Base-by-base conservation (phyloP, 2,329 filamentous ascomycete species). In the Cladobotryum mycophilum region DNA sequence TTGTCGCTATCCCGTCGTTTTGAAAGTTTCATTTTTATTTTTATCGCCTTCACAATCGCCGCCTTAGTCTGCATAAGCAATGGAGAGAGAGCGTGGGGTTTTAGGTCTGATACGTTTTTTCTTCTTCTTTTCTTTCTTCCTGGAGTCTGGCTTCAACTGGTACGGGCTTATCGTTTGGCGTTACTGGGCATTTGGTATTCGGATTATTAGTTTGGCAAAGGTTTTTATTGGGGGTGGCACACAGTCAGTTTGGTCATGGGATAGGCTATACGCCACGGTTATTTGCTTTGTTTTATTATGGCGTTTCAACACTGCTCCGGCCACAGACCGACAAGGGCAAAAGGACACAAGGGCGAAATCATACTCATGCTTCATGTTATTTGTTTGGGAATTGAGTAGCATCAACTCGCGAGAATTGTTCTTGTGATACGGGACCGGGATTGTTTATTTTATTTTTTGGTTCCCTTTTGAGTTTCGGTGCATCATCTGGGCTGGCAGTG, bases 281-380 rank as follows among this genome's bases (percentile, higher is more conserved):
- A 30, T 36, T 37, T 47, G 37, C 13, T 22, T 38, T 44, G 13
- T 41, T 47, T 36, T 33, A 30, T 38, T 40, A 30, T 43, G 45
- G 41, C 42, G 45, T 41, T 48, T 41, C 34, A 48, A 17, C 44
- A 47, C 41, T 52, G 17, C 36, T 17, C 47, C 45, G 50, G 50
- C 50, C 47, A 45, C 50, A 52, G 45, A 48, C 50, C 50, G 50
- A 47, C 37, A 41, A 41, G 50, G 47, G 43, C 45, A 45, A 45
- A 46, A 36, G 41, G 50, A 45, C 45, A 38, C 36, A 38, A 17
- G 36, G 36, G 14, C 14, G 14, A 38, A 17, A n/a, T n/a, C 17
- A 38, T 17, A n/a, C 36, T 38, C 17, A 38, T 38, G 36, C 17
- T 38, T 38, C 36, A 38, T 38, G 36, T n/a, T 38, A 5, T 20